Percentiles rank a stretch among this genome's conserved stretches.
Evolutionary conservation across 2,329 filamentous ascomycete genomes (phyloP).

Genomic region (Simplicillium aogashimaense): DNA sequence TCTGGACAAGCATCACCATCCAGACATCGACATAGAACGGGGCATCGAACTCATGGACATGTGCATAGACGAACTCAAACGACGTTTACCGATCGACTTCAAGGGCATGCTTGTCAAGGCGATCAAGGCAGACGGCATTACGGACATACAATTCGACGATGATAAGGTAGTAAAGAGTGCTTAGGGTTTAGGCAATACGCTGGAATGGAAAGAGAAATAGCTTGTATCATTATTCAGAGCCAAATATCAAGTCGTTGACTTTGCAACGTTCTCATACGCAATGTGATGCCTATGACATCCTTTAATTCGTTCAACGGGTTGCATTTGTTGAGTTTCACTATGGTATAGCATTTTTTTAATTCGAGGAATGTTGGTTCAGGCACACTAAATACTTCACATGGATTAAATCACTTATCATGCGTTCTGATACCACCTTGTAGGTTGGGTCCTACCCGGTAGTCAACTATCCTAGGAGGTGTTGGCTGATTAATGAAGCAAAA

Average conservation of each 20-base stretch:
- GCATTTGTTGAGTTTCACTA: no score
- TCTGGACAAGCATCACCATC: conserved; percentile 96
- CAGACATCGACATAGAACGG: conserved; percentile 79
- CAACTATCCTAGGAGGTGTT: no score
- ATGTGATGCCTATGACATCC: no score
- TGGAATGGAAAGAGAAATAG: conserved; percentile 8
- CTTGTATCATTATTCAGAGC: conserved; percentile 26
- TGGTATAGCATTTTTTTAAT: no score
- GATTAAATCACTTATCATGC: no score
- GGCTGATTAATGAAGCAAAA: no score
- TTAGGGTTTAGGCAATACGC: conserved; percentile 21
- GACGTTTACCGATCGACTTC: conserved; percentile 95
- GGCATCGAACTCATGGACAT: conserved; percentile 87
- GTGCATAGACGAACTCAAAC: conserved; percentile 96
- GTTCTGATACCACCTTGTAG: no score
- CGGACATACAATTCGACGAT: conserved; percentile 78
- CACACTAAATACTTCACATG: no score
- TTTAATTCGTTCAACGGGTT: no score
- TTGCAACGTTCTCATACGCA: no score
- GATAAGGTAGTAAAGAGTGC: conserved; percentile 58
- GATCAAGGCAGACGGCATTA: conserved; percentile 86
- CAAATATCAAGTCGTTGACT: conserved; percentile 2
- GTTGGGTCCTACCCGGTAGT: no score
- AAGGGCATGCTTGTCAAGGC: conserved; percentile 95
- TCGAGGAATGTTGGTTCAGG: no score